Conservation (phyloP, 192 early-diverging fungal species). For the Backusella tarrabulga region DNA sequence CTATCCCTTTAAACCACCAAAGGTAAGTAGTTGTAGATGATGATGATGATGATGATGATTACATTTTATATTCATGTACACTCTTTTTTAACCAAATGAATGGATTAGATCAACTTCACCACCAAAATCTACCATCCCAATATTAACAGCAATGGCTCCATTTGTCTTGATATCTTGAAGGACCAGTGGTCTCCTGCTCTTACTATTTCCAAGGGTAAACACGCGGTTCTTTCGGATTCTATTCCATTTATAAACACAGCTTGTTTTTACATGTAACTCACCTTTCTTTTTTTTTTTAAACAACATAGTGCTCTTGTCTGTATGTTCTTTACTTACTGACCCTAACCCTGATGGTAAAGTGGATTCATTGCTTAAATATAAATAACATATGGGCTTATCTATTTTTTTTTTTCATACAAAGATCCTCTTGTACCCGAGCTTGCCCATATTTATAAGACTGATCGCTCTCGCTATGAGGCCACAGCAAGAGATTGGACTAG, state of each 20-base stretch:
- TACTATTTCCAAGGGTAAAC: slow-evolving; percentile 91
- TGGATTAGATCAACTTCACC: slow-evolving; percentile 81
- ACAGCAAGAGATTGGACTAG: slow-evolving; percentile 94
- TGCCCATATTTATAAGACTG: slow-evolving; percentile 97
- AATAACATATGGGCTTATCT: not conserved
- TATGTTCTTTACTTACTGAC: slow-evolving; percentile 97
- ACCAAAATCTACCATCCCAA: slow-evolving; percentile 99
- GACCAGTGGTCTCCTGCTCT: slow-evolving; percentile 99
- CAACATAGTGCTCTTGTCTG: slow-evolving; percentile 86
- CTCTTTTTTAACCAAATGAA: not conserved
- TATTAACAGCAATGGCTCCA: slow-evolving; percentile 97
- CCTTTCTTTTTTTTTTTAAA: not conserved
- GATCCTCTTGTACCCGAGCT: slow-evolving; percentile 98
- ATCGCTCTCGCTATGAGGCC: slow-evolving; percentile 79
- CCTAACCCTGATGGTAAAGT: slow-evolving; percentile 78
- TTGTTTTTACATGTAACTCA: slow-evolving; percentile 6
- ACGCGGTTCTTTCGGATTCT: not conserved
- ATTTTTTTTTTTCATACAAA: slow-evolving; percentile 32
- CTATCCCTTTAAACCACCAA: slow-evolving; percentile 98
- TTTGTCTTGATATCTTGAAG: slow-evolving; percentile 97
- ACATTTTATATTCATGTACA: too few relatives aligned
- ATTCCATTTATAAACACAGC: slow-evolving; percentile 10
- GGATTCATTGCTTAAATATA: not conserved
- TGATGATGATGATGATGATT: too few relatives aligned
- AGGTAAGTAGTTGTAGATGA: slow-evolving; percentile 50